These are phyloP conservation scores for Pouteria glomerata DNA, from an alignment of 148 eudicot genomes.

Conservation along the genomic window DNA sequence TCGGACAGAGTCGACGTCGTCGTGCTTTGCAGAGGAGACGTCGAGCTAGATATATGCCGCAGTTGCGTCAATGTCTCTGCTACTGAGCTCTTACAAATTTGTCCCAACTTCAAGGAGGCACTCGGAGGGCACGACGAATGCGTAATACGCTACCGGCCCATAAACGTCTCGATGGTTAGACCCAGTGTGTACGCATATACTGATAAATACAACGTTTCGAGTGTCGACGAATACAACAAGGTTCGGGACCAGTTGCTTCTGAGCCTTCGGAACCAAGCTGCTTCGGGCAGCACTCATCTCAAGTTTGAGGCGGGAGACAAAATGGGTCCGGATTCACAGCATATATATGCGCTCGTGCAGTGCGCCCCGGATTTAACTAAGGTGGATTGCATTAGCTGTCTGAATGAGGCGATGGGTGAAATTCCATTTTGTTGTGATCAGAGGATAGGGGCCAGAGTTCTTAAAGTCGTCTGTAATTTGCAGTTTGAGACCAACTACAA, in stretches of 20 bases:
- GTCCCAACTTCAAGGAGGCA: slow-evolving; percentile 16
- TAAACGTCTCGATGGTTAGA: neutral
- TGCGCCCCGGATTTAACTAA: slow-evolving; percentile 41
- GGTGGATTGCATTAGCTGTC: slow-evolving; percentile 22
- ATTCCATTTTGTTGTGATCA: neutral
- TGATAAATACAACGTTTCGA: neutral
- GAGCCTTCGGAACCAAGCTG: slow-evolving; percentile 20
- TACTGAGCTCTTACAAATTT: neutral
- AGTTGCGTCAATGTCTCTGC: slow-evolving; percentile 20
- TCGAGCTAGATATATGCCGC: slow-evolving; percentile 1
- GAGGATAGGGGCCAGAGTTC: neutral
- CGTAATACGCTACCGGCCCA: slow-evolving; percentile 28
- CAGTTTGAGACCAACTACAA: neutral
- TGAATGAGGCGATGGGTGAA: slow-evolving; percentile 4
- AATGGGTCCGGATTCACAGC: neutral
- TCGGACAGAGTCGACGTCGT: slow-evolving; percentile 28
- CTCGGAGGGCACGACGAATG: slow-evolving; percentile 30
- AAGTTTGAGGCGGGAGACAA: slow-evolving; percentile 28
- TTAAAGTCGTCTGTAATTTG: slow-evolving; percentile 1
- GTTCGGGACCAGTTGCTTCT: slow-evolving; percentile 13
- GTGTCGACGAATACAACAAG: slow-evolving; percentile 3
- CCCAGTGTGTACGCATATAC: neutral
- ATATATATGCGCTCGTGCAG: slow-evolving; percentile 27
- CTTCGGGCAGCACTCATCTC: slow-evolving; percentile 16
- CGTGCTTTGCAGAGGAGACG: slow-evolving; percentile 48